A percentile compares a stretch with the other conserved stretches of the same genome.
Evolutionary conservation across 2,329 filamentous ascomycete genomes (phyloP).

Genomic region (Harringtonia aguacate): DNA sequence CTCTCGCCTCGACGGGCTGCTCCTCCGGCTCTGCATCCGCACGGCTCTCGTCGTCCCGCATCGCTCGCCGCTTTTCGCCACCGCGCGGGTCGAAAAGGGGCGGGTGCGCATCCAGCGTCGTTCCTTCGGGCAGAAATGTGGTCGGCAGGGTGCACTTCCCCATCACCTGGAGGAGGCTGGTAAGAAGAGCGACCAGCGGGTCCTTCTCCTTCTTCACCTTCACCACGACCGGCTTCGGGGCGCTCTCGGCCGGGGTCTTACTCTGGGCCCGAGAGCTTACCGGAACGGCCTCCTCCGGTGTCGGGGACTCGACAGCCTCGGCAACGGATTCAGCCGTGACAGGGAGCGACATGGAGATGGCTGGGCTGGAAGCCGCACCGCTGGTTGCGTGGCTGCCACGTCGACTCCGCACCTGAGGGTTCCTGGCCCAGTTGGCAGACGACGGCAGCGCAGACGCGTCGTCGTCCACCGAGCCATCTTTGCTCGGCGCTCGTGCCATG

Average conservation of each 20-base stretch:
- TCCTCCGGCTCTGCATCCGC: constrained; percentile 37
- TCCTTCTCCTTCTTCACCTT: constrained; percentile 8
- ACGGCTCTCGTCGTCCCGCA: constrained; percentile 59
- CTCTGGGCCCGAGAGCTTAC: constrained; percentile 2
- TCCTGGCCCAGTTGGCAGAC: constrained; percentile 84
- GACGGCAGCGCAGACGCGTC: constrained; percentile 88
- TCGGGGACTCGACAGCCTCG: constrained; percentile 27
- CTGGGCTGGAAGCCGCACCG: constrained; percentile 72
- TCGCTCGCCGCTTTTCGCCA: constrained; percentile 67
- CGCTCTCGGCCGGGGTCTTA: constrained; percentile 2
- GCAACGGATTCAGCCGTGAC: constrained; percentile 39
- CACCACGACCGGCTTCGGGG: not conserved
- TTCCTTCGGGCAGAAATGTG: constrained; percentile 13
- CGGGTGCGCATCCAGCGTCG: constrained; percentile 38
- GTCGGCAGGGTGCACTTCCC: constrained; percentile 23
- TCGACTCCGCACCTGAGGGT: constrained; percentile 54
- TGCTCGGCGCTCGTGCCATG: constrained; percentile 71
- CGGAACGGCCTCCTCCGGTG: constrained; percentile 21
- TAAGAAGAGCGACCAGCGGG: constrained; percentile 17
- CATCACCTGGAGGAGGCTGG: constrained; percentile 26
- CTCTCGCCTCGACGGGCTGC: constrained; percentile 26
- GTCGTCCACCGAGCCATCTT: constrained; percentile 61
- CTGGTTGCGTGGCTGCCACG: constrained; percentile 73
- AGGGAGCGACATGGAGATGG: constrained; percentile 50
- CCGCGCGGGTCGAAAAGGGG: constrained; percentile 76